Evolutionary conservation across 306 rosid genomes (phyloP).

Genomic region (Cotoneaster glaucophyllus): DNA sequence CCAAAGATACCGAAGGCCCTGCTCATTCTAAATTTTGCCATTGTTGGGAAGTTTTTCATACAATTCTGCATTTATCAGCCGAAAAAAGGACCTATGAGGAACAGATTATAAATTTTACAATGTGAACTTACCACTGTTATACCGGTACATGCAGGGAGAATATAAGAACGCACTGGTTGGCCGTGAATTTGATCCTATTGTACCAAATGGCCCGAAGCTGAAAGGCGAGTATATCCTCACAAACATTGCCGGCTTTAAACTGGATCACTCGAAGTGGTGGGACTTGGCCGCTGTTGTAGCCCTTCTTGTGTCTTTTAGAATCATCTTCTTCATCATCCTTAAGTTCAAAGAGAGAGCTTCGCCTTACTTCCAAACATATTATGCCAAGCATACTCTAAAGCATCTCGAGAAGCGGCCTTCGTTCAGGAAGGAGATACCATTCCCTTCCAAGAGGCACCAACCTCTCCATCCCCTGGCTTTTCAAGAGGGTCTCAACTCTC

Average conservation of each 20-base stretch:
- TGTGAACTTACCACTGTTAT: neutral
- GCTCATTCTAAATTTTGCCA: neutral
- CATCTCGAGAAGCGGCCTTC: constrained; percentile 59
- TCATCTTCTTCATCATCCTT: constrained; percentile 60
- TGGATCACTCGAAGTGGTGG: constrained; percentile 81
- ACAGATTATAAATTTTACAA: neutral
- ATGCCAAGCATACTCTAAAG: constrained; percentile 42
- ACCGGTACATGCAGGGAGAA: constrained; percentile 57
- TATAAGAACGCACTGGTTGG: constrained; percentile 84
- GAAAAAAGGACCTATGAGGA: neutral
- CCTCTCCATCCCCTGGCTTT: constrained; percentile 61
- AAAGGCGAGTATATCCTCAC: constrained; percentile 58
- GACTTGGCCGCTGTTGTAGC: constrained; percentile 56
- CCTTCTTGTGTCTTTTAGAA: constrained; percentile 46
- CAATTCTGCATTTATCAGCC: neutral
- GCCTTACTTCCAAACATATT: constrained; percentile 41
- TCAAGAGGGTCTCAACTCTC: constrained; percentile 84
- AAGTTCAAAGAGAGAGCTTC: constrained; percentile 63
- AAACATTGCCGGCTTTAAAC: constrained; percentile 53
- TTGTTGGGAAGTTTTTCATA: neutral
- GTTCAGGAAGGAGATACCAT: constrained; percentile 50
- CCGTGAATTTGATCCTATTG: constrained; percentile 50
- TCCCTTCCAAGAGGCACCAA: constrained; percentile 70
- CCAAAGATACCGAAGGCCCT: too few species aligned
- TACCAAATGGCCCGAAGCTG: constrained; percentile 52